Evolutionary conservation across 352 stramenopile species (phyloP).

Genomic region (Globisporangium apiculatum): DNA sequence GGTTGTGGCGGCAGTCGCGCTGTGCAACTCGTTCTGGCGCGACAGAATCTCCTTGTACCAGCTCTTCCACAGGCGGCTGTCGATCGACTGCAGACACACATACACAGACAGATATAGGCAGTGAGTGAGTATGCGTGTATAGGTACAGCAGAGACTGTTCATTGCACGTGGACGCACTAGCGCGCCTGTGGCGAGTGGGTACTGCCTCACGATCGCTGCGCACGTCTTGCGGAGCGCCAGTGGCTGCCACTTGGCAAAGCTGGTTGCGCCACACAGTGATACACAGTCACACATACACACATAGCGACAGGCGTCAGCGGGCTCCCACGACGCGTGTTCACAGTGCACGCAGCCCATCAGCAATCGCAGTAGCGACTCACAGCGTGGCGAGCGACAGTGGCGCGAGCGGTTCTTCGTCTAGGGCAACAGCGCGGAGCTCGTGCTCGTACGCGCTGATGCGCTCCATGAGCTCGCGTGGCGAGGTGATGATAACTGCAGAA

Average conservation of each 20-base stretch:
- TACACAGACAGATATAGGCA: not conserved
- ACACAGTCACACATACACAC: not conserved
- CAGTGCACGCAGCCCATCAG: not conserved
- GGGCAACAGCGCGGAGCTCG: not conserved
- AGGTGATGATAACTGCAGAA: not conserved
- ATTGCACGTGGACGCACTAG: constrained; percentile 17
- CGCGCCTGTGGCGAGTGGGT: constrained; percentile 22
- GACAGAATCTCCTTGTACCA: constrained; percentile 54
- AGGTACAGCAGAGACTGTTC: not conserved
- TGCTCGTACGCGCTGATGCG: not conserved
- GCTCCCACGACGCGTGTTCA: not conserved
- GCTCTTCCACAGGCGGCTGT: constrained; percentile 50
- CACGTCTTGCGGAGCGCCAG: constrained; percentile 24
- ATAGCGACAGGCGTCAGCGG: not conserved
- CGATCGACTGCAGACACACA: constrained; percentile 23
- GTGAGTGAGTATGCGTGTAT: not conserved
- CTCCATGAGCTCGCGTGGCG: constrained; percentile 4
- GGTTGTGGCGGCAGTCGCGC: not conserved
- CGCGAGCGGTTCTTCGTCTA: too few relatives aligned
- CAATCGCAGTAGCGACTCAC: too few relatives aligned
- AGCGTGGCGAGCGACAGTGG: not conserved
- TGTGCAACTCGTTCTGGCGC: constrained; percentile 14
- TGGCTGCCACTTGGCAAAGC: not conserved
- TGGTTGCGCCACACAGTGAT: not conserved
- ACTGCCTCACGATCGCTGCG: constrained; percentile 27